Conservation (phyloP, 768 basidiomycete species). For the Scleroderma bovista region DNA sequence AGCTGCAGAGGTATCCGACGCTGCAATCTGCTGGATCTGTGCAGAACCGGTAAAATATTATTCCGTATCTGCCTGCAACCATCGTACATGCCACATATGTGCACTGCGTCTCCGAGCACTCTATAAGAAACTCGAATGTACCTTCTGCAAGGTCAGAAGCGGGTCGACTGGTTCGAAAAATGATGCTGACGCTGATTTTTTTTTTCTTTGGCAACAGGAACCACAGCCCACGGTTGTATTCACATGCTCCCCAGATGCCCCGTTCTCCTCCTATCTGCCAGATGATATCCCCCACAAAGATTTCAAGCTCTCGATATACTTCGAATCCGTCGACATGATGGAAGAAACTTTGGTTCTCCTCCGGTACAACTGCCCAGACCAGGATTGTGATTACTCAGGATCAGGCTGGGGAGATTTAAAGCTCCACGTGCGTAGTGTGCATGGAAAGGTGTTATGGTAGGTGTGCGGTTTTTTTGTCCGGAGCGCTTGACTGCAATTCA, state of each 20-base stretch:
- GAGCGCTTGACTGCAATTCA: background rate
- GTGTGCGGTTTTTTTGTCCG: background rate
- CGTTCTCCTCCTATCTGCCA: slow-evolving; percentile 53
- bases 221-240: slow-evolving; percentile 73
- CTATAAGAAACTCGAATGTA: slow-evolving; percentile 91
- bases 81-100: slow-evolving; percentile 94
- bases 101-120: slow-evolving; percentile 80
- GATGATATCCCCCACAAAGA: slow-evolving; percentile 62
- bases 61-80: slow-evolving; percentile 85
- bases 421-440: slow-evolving; percentile 70
- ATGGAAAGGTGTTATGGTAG: slow-evolving; percentile 80
- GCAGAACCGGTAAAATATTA: slow-evolving; percentile 92
- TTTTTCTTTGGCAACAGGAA: slow-evolving; percentile 39
- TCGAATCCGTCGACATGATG: slow-evolving; percentile 93
- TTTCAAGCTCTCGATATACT: slow-evolving; percentile 67
- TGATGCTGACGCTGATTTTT: background rate
- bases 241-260: slow-evolving; percentile 57
- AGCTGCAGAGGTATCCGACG: slow-evolving; percentile 30
- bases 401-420: slow-evolving; percentile 89
- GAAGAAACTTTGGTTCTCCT: slow-evolving; percentile 88
- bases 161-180: no score
- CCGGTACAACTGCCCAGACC: slow-evolving; percentile 90
- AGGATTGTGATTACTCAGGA: slow-evolving; percentile 76
- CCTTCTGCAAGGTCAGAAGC: slow-evolving; percentile 87
- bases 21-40: slow-evolving; percentile 81